Base-by-base conservation (phyloP, 805 yeast genomes). In the Lipomyces orientalis region DNA sequence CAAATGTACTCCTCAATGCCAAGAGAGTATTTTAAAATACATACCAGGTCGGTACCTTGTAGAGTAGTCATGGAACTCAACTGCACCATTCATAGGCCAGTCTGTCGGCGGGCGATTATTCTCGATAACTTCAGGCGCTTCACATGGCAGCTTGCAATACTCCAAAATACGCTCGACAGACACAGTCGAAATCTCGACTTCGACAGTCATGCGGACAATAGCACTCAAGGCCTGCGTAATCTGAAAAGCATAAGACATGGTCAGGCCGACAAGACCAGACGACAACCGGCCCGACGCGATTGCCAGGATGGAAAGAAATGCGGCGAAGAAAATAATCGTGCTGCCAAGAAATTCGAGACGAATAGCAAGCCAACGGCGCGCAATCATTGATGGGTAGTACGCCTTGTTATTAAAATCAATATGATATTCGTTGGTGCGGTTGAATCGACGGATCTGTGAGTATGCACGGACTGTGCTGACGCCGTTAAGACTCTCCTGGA, bases 181-280 rank as follows among this genome's bases (percentile, higher is more conserved):
- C 43, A 95, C 98, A 80, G 95, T 93, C 78, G 93, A 93, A 8
- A 98, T 92, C 79, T 94, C 99, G 55, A 95, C 97, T 75, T 95
- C 99, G 56, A 95, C 99, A 0, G 97, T 91, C 98, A 93, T 93
- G 81, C 99, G 86, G 37, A 95, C 98, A 79, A 95, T 92, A 97
- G 97, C 91, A 78, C 93, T 93, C 79, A 95, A 84, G 0, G 97
- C 85, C 78, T 91, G 97, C 0, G 99, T 95, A 66, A 93, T 85
- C 78, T 92, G 97, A 70, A 95, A 83, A 1, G 99, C 94, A 79
- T 95, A 95, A 56, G 97, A 90, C 73, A 95, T 90, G 25, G 97
- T 89, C 75, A 95, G 83, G 82, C 99, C 99, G 75, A 93, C 93
- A 76, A 90, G 81, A 80, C 98, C 99, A n/a, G 97, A 91, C 22